Evolutionary conservation across 1,284 basidiomycete genomes (phyloP).

Genomic region (Malassezia psittaci): DNA sequence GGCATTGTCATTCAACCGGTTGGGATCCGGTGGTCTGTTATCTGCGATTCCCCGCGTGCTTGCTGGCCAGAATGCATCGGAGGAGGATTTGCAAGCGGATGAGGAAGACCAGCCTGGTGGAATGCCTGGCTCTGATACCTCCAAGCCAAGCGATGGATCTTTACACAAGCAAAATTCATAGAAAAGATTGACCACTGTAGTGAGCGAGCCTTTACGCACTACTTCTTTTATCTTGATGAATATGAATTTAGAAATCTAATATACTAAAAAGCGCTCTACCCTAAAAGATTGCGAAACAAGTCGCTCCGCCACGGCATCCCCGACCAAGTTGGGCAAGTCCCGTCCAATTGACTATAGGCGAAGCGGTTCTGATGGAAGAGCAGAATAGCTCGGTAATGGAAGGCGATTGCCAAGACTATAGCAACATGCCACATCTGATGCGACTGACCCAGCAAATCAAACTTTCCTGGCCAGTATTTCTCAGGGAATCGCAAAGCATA

Average conservation of each 20-base stretch:
- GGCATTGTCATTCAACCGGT: conserved; percentile 20
- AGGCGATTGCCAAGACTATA: conserved; percentile 40
- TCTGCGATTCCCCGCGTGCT: conserved; percentile 39
- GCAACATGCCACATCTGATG: conserved; percentile 46
- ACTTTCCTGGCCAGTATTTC: conserved; percentile 34
- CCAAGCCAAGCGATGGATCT: not conserved
- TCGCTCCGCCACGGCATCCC: not conserved
- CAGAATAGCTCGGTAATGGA: conserved; percentile 39
- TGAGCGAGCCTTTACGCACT: not conserved
- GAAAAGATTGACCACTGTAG: not conserved
- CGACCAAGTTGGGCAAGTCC: not conserved
- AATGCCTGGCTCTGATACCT: not conserved
- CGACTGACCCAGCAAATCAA: conserved; percentile 41
- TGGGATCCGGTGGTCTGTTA: conserved; percentile 33
- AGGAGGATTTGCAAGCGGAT: conserved; percentile 11
- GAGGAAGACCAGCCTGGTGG: not conserved
- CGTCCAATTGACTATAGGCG: conserved; percentile 25
- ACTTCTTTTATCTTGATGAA: not conserved
- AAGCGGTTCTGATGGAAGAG: conserved; percentile 39
- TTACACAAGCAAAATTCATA: not conserved
- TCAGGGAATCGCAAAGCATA: conserved; percentile 44
- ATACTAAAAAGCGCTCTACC: too few species aligned
- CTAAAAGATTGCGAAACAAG: not conserved
- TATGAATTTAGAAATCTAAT: not conserved
- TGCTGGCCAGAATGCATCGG: conserved; percentile 26